Conservation (phyloP, 805 yeast species). For the Wickerhamiella australiensis region DNA sequence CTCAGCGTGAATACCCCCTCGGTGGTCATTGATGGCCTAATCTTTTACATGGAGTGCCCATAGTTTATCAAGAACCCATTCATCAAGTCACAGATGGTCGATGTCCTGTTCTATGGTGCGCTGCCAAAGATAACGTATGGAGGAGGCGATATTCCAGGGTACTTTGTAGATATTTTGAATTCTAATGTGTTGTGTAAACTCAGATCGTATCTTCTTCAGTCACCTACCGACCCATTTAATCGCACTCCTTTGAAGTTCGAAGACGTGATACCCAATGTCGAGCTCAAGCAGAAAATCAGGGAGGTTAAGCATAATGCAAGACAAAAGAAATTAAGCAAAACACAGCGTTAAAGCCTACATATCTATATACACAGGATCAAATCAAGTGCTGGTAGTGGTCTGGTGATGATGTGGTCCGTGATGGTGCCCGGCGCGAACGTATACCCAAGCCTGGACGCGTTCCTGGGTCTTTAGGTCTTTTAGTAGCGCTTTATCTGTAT, state of each 20-base stretch:
- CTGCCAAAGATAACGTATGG: constrained; percentile 37
- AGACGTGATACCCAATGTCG: constrained; percentile 71
- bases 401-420: no score
- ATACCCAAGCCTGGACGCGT: no score
- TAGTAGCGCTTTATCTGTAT: no score
- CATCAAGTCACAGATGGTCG: constrained; percentile 72
- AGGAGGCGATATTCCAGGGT: constrained; percentile 38
- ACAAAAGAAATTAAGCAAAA: no score
- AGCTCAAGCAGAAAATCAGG: constrained; percentile 48
- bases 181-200: constrained; percentile 51
- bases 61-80: constrained; percentile 76
- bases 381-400: no score
- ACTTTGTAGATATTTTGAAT: constrained; percentile 53
- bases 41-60: constrained; percentile 59
- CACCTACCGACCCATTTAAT: constrained; percentile 94
- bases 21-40: constrained; percentile 50
- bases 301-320: constrained; percentile 35
- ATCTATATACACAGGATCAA: no score
- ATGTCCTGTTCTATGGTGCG: constrained; percentile 61
- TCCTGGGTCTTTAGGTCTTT: no score
- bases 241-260: constrained; percentile 82
- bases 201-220: constrained; percentile 85
- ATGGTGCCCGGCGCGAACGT: no score
- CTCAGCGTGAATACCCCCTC: constrained; percentile 16
- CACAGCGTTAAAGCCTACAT: no score